These are phyloP conservation scores for Diaporthe eres DNA, from an alignment of 2,329 filamentous ascomycete species.

Conservation along the genomic window DNA sequence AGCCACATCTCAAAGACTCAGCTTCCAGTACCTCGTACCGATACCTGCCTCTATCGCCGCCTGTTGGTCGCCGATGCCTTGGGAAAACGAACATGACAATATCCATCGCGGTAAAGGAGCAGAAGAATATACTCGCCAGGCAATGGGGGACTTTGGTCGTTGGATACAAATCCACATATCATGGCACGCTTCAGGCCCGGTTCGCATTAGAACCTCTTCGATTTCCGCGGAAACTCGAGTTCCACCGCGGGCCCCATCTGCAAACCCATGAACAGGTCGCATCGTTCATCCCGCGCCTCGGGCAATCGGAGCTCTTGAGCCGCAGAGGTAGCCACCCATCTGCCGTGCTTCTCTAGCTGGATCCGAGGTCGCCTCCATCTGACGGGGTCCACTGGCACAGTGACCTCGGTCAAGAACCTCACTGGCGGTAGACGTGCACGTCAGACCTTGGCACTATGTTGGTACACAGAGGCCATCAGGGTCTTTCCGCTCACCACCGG, in stretches of 20 bases:
- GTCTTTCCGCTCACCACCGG: neutral
- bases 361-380: neutral
- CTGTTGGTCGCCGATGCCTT: neutral
- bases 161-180: neutral
- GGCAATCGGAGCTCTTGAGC: neutral
- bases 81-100: neutral
- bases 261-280: neutral
- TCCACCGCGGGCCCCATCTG: neutral
- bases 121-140: neutral
- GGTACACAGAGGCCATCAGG: neutral
- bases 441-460: neutral
- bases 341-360: neutral
- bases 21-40: neutral
- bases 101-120: neutral
- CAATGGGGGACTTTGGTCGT: neutral
- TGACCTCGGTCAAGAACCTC: slow-evolving; percentile 5
- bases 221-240: neutral
- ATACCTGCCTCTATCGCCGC: neutral
- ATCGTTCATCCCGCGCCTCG: no score
- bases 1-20: neutral
- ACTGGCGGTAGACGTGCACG: neutral
- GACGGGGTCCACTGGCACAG: neutral
- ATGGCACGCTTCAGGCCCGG: neutral
- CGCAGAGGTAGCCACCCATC: neutral
- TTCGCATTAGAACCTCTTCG: neutral